These are phyloP conservation scores for Berberis thunbergii DNA, from an alignment of 164 flowering plant species.

Conservation along the genomic window DNA sequence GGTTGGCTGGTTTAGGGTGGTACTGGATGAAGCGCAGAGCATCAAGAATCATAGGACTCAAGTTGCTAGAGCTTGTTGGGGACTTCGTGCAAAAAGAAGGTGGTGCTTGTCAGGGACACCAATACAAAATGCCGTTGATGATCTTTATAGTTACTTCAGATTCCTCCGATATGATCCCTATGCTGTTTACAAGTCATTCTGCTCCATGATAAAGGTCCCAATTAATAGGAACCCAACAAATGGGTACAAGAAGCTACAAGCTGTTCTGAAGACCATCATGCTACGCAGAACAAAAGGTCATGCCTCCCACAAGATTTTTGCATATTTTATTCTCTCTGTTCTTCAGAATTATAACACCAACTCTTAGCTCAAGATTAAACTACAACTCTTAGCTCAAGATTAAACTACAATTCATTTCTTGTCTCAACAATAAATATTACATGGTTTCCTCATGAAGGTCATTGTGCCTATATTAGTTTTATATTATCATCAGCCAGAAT, in stretches of 20 bases:
- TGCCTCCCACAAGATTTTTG: neutral
- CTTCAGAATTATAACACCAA: too few species aligned
- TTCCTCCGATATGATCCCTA: conserved; percentile 83
- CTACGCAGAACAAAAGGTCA: conserved; percentile 89
- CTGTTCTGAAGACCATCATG: conserved; percentile 82
- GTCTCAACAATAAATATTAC: too few species aligned
- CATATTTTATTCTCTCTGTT: too few species aligned
- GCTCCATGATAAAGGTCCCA: conserved; percentile 55
- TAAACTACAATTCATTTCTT: too few species aligned
- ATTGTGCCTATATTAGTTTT: too few species aligned
- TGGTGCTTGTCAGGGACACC: conserved; percentile 99
- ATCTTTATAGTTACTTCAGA: conserved; percentile 93
- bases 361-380: too few species aligned
- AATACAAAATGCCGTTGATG: conserved; percentile 89
- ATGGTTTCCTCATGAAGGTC: too few species aligned
- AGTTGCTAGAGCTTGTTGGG: conserved; percentile 97
- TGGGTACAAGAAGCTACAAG: conserved; percentile 80
- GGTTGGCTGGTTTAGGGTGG: conserved; percentile 92
- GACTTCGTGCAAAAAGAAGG: conserved; percentile 91
- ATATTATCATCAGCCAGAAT: too few species aligned
- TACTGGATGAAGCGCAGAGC: conserved; percentile 95
- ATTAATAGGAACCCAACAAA: conserved; percentile 45
- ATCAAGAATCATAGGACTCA: conserved; percentile 88
- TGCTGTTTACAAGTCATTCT: conserved; percentile 53
- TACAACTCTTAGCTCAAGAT: too few species aligned